Conservation (phyloP, 2,329 filamentous ascomycete genomes). For the Dothideomycetes sp. region DNA sequence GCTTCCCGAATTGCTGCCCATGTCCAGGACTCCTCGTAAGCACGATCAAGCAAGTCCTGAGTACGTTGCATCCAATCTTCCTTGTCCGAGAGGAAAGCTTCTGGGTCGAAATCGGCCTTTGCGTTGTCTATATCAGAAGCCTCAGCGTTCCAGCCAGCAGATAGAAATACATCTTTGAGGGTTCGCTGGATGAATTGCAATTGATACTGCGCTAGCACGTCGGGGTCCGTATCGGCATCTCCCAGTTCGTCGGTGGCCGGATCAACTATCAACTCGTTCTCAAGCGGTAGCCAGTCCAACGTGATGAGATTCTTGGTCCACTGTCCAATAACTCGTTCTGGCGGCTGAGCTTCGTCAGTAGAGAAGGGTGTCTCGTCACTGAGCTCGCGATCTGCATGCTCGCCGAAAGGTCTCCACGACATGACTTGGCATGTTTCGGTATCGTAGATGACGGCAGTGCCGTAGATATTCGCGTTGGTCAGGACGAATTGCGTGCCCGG, state of each 20-base stretch:
- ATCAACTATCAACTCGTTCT: background rate
- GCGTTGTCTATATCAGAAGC: constrained; percentile 11
- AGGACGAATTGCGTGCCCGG: constrained; percentile 1
- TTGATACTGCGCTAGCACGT: constrained; percentile 1
- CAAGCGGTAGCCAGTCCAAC: constrained; percentile 4
- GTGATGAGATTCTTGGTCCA: background rate
- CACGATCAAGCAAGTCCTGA: background rate
- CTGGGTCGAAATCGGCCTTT: background rate
- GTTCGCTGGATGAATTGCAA: background rate
- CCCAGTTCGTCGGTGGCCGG: background rate
- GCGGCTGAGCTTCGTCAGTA: background rate
- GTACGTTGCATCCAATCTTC: background rate
- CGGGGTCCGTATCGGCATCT: background rate
- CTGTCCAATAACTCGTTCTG: background rate
- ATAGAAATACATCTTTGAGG: background rate
- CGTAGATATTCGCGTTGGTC: constrained; percentile 2
- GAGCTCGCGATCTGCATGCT: background rate
- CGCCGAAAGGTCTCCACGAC: background rate
- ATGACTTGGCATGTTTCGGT: background rate
- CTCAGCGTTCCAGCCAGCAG: background rate
- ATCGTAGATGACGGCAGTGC: constrained; percentile 4
- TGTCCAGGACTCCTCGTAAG: background rate
- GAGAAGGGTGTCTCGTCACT: background rate
- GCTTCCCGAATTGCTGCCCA: background rate
- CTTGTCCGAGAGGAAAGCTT: background rate